A percentile compares a stretch with the other conserved stretches of the same genome.
Evolutionary conservation across 257 asterid genomes (phyloP).

Genomic region (Verbena officinalis): DNA sequence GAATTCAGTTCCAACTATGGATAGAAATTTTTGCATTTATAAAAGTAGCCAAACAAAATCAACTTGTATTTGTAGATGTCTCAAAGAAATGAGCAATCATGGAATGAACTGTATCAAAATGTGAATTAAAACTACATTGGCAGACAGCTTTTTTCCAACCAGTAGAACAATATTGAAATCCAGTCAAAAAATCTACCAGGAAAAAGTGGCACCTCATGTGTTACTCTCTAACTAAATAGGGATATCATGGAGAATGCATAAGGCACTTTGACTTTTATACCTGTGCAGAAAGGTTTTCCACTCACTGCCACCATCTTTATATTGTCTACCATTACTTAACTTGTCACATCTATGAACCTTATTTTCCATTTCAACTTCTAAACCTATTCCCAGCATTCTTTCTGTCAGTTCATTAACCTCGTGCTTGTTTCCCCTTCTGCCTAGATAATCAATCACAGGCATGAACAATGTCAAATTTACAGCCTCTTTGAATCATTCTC

Average conservation of each 20-base stretch:
- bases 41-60: not conserved
- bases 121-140: slow-evolving; percentile 5
- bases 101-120: not conserved
- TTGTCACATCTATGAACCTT: slow-evolving; percentile 40
- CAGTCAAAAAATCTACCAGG: not conserved
- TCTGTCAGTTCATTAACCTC: slow-evolving; percentile 77
- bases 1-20: too few species aligned
- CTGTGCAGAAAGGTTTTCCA: slow-evolving; percentile 78
- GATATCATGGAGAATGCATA: not conserved
- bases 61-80: not conserved
- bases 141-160: not conserved
- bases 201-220: slow-evolving; percentile 1
- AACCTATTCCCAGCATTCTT: slow-evolving; percentile 70
- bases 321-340: slow-evolving; percentile 37
- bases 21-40: not conserved
- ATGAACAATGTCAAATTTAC: slow-evolving; percentile 73
- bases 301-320: slow-evolving; percentile 45
- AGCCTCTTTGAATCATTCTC: slow-evolving; percentile 66
- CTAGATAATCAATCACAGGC: slow-evolving; percentile 82
- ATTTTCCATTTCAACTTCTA: slow-evolving; percentile 45
- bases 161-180: not conserved
- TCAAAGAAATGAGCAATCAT: slow-evolving; percentile 22
- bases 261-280: slow-evolving; percentile 39
- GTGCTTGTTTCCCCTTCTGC: slow-evolving; percentile 56
- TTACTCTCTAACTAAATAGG: slow-evolving; percentile 15